phyloP scores from a whole-genome alignment of 192 early-diverging fungal genomes.

The Thamnidium elegans region DNA sequence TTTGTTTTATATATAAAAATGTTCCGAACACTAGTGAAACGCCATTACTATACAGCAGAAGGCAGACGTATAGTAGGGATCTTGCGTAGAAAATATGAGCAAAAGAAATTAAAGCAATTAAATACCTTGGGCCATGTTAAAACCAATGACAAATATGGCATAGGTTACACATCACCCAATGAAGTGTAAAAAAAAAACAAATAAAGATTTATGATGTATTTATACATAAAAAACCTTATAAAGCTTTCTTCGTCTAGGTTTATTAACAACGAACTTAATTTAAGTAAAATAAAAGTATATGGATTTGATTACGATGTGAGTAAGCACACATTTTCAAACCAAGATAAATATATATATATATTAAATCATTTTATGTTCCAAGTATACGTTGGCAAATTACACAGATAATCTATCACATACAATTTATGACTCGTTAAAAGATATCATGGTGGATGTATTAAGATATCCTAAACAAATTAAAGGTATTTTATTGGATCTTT shows the following conservation, averaged over 20 bases:
- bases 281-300: conserved; percentile 52
- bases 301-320: conserved; percentile 59
- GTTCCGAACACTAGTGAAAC: not conserved
- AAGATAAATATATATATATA: not conserved
- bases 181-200: conserved; percentile 26
- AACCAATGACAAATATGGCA: conserved; percentile 12
- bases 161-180: conserved; percentile 23
- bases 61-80: not conserved
- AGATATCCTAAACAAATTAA: conserved; percentile 46
- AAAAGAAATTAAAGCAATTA: not conserved
- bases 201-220: not conserved
- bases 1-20: no score
- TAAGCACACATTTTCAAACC: not conserved
- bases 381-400: conserved; percentile 62
- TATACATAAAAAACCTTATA: no score
- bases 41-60: conserved; percentile 6
- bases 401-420: conserved; percentile 51
- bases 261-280: conserved; percentile 55
- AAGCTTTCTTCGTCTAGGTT: conserved; percentile 29
- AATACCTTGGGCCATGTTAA: not conserved
- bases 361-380: no score
- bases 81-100: conserved; percentile 5
- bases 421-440: conserved; percentile 58
- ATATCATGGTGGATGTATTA: conserved; percentile 50
- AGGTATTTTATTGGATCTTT: not conserved